A percentile compares a stretch with the other conserved stretches of the same genome.
These are phyloP conservation scores for Senna siamea DNA, from an alignment of 306 rosid genomes.

Conservation along the genomic window DNA sequence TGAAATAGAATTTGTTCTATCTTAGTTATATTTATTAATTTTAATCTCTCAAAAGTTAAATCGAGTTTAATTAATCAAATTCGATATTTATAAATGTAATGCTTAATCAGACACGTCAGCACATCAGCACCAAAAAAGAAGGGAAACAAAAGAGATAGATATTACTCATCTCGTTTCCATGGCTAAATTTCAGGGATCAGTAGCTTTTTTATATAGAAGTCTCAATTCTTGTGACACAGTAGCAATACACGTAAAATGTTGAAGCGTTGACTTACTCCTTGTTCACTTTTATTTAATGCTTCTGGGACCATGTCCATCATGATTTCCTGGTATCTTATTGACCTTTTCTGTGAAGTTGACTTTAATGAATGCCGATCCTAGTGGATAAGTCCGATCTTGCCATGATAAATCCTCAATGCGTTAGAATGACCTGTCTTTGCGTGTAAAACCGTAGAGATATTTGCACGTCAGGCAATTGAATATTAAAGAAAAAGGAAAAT, in stretches of 20 bases:
- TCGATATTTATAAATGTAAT: neutral
- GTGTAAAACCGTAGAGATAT: neutral
- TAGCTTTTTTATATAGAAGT: neutral
- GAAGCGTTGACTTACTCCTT: no score
- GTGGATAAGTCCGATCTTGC: no score
- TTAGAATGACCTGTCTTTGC: constrained; percentile 31
- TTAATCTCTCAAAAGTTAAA: neutral
- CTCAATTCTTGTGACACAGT: neutral
- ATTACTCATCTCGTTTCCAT: neutral
- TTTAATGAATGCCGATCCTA: no score
- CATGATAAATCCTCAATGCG: neutral
- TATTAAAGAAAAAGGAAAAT: neutral
- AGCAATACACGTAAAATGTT: no score
- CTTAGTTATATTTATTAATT: no score
- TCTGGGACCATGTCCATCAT: neutral
- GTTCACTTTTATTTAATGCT: neutral
- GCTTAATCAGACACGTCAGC: neutral
- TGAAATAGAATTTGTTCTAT: no score
- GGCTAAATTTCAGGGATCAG: constrained; percentile 18
- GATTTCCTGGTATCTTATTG: neutral
- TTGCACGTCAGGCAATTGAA: constrained; percentile 5
- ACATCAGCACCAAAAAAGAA: neutral
- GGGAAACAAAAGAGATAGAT: neutral
- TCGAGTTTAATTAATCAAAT: neutral
- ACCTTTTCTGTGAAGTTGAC: constrained; percentile 37